phyloP scores from a whole-genome alignment of 305 asterid species.

The Solanum hybrid region DNA sequence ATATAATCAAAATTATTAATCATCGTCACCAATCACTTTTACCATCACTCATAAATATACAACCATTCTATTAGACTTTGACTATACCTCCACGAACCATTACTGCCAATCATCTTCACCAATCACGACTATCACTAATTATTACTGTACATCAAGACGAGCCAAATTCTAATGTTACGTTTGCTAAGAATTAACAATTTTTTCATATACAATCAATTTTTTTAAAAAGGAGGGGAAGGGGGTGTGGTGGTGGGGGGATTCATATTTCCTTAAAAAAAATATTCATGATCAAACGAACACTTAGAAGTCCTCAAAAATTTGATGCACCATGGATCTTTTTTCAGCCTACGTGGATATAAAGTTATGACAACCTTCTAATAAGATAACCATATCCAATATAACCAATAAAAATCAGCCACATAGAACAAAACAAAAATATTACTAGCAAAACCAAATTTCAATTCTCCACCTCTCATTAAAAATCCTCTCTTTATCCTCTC shows the following conservation, averaged over 20 bases:
- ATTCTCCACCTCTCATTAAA: slow-evolving; percentile 47
- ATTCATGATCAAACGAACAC: background rate
- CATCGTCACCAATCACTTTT: background rate
- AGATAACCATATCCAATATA: slow-evolving; percentile 60
- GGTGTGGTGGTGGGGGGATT: no score
- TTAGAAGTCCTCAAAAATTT: background rate
- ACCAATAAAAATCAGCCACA: slow-evolving; percentile 44
- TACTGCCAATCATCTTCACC: background rate
- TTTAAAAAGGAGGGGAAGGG: background rate
- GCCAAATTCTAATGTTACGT: background rate
- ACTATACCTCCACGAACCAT: background rate
- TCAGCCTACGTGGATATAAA: background rate
- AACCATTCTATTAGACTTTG: background rate
- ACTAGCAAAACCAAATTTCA: slow-evolving; percentile 16
- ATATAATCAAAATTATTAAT: background rate
- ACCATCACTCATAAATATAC: background rate
- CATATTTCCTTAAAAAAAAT: background rate
- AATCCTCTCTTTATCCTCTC: slow-evolving; percentile 7
- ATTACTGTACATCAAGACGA: background rate
- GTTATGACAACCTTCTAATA: background rate
- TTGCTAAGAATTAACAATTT: background rate
- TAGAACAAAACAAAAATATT: slow-evolving; percentile 7
- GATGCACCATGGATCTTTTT: background rate
- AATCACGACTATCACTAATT: background rate
- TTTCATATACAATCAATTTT: background rate